Evolutionary conservation across 129 eudicot species (phyloP).

Genomic region (Centrapalus pauciflorus): DNA sequence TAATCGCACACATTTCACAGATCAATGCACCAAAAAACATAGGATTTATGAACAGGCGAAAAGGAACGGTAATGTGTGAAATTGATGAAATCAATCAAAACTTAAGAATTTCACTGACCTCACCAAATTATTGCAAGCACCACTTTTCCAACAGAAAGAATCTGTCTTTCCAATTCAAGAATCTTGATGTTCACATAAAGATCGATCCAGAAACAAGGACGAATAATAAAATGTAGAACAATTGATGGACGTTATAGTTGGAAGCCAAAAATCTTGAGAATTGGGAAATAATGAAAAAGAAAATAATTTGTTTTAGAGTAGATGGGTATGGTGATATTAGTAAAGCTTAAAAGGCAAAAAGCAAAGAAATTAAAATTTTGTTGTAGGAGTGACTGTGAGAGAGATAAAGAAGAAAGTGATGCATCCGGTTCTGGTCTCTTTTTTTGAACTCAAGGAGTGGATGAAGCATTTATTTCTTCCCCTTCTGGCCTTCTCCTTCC

Average conservation of each 20-base stretch:
- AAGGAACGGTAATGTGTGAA: conserved; percentile 3
- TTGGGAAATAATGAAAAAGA: not conserved
- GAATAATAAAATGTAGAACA: not conserved
- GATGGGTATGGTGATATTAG: not conserved
- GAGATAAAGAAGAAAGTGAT: not conserved
- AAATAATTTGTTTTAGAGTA: conserved; percentile 1
- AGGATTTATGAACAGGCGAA: not conserved
- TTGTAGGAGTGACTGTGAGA: not conserved
- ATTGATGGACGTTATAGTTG: not conserved
- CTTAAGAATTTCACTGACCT: conserved; percentile 9
- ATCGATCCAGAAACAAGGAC: conserved; percentile 1
- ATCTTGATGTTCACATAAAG: conserved; percentile 19
- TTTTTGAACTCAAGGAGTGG: conserved; percentile 15
- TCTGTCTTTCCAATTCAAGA: conserved; percentile 8
- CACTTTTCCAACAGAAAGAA: not conserved
- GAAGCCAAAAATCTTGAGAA: conserved; percentile 5
- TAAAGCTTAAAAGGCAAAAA: conserved; percentile 18
- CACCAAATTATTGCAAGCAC: not conserved
- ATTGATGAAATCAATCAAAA: not conserved
- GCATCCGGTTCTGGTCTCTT: conserved; percentile 23
- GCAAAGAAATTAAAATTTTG: not conserved
- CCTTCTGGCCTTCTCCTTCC: not conserved
- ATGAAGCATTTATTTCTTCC: conserved; percentile 22
- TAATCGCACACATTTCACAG: not conserved
- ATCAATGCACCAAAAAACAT: not conserved